Conservation (phyloP, 1,284 basidiomycete genomes). For the Phellopilus nigrolimitatus region DNA sequence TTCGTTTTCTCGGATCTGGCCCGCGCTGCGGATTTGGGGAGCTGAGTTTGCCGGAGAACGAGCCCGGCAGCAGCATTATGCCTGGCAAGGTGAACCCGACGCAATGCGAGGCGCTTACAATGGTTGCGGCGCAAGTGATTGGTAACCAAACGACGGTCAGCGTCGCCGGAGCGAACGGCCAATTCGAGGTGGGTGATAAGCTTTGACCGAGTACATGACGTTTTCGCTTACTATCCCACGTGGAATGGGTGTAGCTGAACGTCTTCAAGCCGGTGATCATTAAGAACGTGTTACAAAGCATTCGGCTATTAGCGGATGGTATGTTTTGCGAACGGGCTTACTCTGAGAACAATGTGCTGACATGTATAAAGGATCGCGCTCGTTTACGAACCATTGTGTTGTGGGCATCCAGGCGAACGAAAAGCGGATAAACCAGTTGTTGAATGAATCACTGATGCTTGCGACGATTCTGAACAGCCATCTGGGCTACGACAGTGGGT, state of each 20-base stretch:
- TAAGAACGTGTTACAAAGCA: slow-evolving; percentile 96
- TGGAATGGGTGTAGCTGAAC: slow-evolving; percentile 62
- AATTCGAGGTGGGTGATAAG: slow-evolving; percentile 76
- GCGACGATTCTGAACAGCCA: slow-evolving; percentile 93
- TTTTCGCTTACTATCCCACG: slow-evolving; percentile 16
- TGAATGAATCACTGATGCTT: slow-evolving; percentile 96
- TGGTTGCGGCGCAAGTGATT: slow-evolving; percentile 99
- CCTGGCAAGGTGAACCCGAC: slow-evolving; percentile 99
- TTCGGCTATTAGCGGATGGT: slow-evolving; percentile 92
- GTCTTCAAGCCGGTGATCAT: slow-evolving; percentile 99
- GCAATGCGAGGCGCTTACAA: slow-evolving; percentile 97
- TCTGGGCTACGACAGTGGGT: slow-evolving; percentile 91
- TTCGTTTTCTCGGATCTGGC: slow-evolving; percentile 95
- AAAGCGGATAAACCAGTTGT: slow-evolving; percentile 81
- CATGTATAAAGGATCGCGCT: slow-evolving; percentile 70
- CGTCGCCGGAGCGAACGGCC: slow-evolving; percentile 91
- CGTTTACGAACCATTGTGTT: slow-evolving; percentile 96
- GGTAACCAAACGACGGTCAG: slow-evolving; percentile 96
- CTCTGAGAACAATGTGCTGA: slow-evolving; percentile 1
- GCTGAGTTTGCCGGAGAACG: slow-evolving; percentile 93
- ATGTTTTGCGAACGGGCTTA: slow-evolving; percentile 23
- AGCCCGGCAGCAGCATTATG: slow-evolving; percentile 99
- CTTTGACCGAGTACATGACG: neutral
- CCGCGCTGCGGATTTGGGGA: slow-evolving; percentile 98
- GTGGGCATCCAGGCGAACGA: slow-evolving; percentile 96